A percentile compares a stretch with the other conserved stretches of the same genome.
phyloP scores from a whole-genome alignment of 169 alveolate species.

The Plasmodium malariae region DNA sequence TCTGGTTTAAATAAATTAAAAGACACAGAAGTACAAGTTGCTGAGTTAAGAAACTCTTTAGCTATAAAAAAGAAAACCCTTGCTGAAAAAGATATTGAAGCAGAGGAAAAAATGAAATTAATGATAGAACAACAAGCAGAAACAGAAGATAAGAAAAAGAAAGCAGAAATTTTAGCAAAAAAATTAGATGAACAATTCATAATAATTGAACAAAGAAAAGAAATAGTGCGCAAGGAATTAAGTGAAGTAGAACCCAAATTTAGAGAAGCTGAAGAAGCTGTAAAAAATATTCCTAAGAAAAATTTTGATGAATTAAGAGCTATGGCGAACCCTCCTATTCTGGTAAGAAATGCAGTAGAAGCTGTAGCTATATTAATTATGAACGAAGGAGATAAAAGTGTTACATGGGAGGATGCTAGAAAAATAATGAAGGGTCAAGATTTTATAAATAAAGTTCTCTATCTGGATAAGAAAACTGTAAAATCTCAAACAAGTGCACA shows the following conservation, averaged over 20 bases:
- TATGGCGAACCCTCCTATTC: constrained; percentile 96
- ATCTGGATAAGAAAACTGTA: constrained; percentile 89
- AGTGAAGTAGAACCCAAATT: constrained; percentile 97
- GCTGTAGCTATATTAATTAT: constrained; percentile 93
- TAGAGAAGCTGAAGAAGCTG: constrained; percentile 95
- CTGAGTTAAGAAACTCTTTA: constrained; percentile 91
- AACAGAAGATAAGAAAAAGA: constrained; percentile 95
- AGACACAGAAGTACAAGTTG: constrained; percentile 95
- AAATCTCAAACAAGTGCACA: constrained; percentile 85
- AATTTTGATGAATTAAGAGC: constrained; percentile 91
- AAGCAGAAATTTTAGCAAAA: constrained; percentile 90
- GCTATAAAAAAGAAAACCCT: constrained; percentile 93
- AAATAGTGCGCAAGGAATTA: constrained; percentile 91
- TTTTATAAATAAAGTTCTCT: constrained; percentile 92
- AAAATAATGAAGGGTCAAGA: constrained; percentile 91
- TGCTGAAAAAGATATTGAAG: constrained; percentile 94
- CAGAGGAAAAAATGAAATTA: constrained; percentile 94
- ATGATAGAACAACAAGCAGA: constrained; percentile 95
- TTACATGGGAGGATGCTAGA: constrained; percentile 96
- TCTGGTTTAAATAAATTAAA: constrained; percentile 96
- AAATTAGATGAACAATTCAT: constrained; percentile 92
- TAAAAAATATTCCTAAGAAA: constrained; percentile 93
- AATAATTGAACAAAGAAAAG: constrained; percentile 90
- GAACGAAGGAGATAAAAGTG: constrained; percentile 86
- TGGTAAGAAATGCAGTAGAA: constrained; percentile 95